Percentiles rank a stretch among this genome's conserved stretches.
Evolutionary conservation across 768 basidiomycete genomes (phyloP).

Genomic region (Leucosporidium scottii): DNA sequence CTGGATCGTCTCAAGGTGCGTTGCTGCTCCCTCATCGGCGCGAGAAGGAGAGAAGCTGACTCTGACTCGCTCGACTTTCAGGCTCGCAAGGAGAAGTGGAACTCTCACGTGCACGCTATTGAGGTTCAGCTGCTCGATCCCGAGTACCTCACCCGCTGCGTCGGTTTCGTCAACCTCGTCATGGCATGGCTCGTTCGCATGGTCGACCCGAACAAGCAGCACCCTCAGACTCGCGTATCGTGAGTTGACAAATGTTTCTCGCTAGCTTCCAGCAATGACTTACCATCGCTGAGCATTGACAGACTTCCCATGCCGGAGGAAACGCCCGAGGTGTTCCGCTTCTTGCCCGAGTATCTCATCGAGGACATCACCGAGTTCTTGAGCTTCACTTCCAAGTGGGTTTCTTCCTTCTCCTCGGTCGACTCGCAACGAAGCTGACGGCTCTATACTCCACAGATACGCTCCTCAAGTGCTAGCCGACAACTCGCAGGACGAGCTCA

Average conservation of each 20-base stretch:
- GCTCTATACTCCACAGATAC: conserved; percentile 31
- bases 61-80: neutral
- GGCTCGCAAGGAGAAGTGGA: conserved; percentile 5
- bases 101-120: conserved; percentile 55
- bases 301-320: conserved; percentile 80
- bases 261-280: too few relatives aligned
- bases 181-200: conserved; percentile 90
- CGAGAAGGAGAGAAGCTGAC: neutral
- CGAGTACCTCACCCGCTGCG: conserved; percentile 24
- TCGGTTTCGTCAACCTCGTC: conserved; percentile 73
- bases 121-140: conserved; percentile 82
- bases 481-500: conserved; percentile 73
- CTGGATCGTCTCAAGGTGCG: conserved; percentile 68
- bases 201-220: conserved; percentile 69
- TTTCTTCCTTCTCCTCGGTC: neutral
- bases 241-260: too few relatives aligned
- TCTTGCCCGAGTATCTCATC: conserved; percentile 85
- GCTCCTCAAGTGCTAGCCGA: conserved; percentile 71
- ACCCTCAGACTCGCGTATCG: conserved; percentile 64
- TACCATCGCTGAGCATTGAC: too few relatives aligned
- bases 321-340: conserved; percentile 73
- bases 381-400: conserved; percentile 72
- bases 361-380: conserved; percentile 90
- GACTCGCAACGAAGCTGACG: neutral
- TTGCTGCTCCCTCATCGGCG: neutral